These are phyloP conservation scores for Debaryomyces nepalensis DNA, from an alignment of 1,139 yeast genomes.

Conservation along the genomic window DNA sequence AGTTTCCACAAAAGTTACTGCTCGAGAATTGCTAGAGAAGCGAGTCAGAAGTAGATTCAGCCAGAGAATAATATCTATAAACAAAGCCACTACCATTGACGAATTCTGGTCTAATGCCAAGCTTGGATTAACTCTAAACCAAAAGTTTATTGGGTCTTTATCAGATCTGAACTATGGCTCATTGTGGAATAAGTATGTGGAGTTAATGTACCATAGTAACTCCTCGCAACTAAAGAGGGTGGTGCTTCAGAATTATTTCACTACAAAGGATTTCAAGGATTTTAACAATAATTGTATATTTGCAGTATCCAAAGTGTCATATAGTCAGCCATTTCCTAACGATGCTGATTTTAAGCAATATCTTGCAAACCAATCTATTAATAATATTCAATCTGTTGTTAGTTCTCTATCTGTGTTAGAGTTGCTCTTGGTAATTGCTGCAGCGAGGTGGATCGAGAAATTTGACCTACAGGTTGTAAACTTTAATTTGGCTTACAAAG, in stretches of 20 bases:
- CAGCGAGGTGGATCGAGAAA: conserved; percentile 71
- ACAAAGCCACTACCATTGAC: conserved; percentile 50
- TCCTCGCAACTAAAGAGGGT: conserved; percentile 23
- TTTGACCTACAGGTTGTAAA: conserved; percentile 62
- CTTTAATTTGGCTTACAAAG: conserved; percentile 78
- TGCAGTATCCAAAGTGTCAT: conserved; percentile 45
- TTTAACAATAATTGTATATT: conserved; percentile 56
- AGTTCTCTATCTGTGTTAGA: conserved; percentile 70
- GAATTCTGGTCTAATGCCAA: conserved; percentile 46
- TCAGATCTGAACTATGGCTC: conserved; percentile 30
- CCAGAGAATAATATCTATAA: conserved; percentile 69
- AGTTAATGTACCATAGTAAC: conserved; percentile 22
- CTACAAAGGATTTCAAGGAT: conserved; percentile 61
- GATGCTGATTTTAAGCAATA: conserved; percentile 36
- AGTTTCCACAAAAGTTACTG: conserved; percentile 71
- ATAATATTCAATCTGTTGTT: conserved; percentile 35
- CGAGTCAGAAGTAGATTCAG: conserved; percentile 90
- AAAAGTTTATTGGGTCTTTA: conserved; percentile 21
- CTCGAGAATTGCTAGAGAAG: conserved; percentile 83
- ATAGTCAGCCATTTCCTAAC: conserved; percentile 34
- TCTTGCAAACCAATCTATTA: conserved; percentile 23
- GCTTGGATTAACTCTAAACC: conserved; percentile 31
- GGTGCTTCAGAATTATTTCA: conserved; percentile 54
- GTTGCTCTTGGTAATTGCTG: conserved; percentile 66
- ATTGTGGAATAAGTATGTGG: conserved; percentile 58